These are phyloP conservation scores for Cucurbita pepo DNA, from an alignment of 306 rosid genomes.

Conservation along the genomic window DNA sequence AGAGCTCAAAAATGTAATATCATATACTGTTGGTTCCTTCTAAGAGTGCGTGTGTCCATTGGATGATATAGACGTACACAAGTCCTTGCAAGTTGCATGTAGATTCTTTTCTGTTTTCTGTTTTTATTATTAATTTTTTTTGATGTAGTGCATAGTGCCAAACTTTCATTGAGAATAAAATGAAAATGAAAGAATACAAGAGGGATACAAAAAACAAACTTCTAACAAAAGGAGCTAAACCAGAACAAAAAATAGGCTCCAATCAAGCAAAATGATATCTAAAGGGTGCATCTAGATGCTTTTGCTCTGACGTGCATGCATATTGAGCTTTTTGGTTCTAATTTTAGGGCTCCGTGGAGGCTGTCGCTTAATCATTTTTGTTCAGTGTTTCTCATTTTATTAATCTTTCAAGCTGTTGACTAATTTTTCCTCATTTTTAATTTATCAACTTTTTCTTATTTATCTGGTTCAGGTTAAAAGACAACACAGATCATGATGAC, in stretches of 20 bases:
- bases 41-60: neutral
- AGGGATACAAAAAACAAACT: neutral
- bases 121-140: neutral
- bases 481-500: slow-evolving; percentile 29
- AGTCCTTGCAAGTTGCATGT: neutral
- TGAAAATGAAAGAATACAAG: neutral
- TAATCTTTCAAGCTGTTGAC: neutral
- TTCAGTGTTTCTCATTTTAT: neutral
- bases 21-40: slow-evolving; percentile 11
- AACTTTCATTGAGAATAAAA: neutral
- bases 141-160: neutral
- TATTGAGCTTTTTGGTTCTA: neutral
- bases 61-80: neutral
- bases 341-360: neutral
- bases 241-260: neutral
- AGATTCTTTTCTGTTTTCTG: neutral
- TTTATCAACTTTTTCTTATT: slow-evolving; percentile 11
- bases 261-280: neutral
- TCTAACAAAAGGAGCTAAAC: neutral
- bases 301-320: neutral
- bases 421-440: slow-evolving; percentile 12
- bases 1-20: slow-evolving; percentile 39
- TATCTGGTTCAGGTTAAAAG: slow-evolving; percentile 29
- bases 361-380: neutral
- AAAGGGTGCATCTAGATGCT: neutral